Evolutionary conservation across 768 basidiomycete species (phyloP), one percentile per base, ranked within the genome.

Genomic region (Sarcomyxa edulis): DNA sequence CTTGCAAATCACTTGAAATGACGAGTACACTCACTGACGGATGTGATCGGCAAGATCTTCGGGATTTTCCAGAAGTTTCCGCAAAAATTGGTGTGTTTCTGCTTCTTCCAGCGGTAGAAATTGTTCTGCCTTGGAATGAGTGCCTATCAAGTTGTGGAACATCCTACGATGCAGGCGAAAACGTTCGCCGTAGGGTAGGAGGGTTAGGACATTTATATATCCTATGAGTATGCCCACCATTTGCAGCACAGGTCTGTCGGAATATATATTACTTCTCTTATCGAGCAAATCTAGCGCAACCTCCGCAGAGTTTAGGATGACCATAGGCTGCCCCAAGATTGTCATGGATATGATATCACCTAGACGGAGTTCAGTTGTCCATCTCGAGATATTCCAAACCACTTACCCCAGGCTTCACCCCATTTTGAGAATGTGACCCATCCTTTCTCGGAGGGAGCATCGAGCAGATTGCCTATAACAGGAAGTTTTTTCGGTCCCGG

Each of bases 331-430:
- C 10, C 49, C 49, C 10, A 48, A 16, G 7, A 47, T 42, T 16
- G 41, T 48, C 12, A 48, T 31, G 27, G 44, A 31, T n/a, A 50
- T 26, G n/a, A 50, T 37, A 31, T 45, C 46, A n/a, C n/a, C n/a
- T n/a, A n/a, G n/a, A n/a, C 20, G 22, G 25, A 25, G 22, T 12
- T 47, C 20, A 50, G 43, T 39, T 7, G 12, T 33, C 14, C 20
- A 15, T 8, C 26, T 22, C 7, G 26, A 35, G 15, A 26, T 28
- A 31, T 25, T 22, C 27, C 7, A 10, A 35, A 21, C 24, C 1
- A 46, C 62, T 20, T 45, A 66, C 78, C 78, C 46, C 69, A 80
- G 51, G 56, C 56, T 43, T 72, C 66, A 1, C 58, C 48, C 52
- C 66, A 49, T 5, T 56, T 48, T 7, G 59, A 37, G 38, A 56